Conservation (phyloP, 2,329 filamentous ascomycete genomes). For the Fusarium praegraminearum region DNA sequence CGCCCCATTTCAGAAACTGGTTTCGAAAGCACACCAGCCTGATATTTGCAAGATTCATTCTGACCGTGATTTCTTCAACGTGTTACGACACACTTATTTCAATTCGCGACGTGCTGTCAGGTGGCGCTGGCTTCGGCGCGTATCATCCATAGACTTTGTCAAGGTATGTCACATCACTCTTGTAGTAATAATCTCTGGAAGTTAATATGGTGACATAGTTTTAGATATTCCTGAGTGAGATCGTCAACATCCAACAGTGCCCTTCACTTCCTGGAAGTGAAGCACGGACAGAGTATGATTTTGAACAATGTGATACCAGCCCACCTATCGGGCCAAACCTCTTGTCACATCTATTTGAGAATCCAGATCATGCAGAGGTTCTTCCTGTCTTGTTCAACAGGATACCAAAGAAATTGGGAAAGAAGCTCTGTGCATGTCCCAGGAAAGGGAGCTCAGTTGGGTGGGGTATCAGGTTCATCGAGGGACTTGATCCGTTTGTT, state of each 20-base stretch:
- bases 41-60: conserved; percentile 23
- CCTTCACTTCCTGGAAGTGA: not conserved
- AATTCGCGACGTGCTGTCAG: not conserved
- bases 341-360: conserved; percentile 18
- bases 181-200: rapidly evolving
- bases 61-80: conserved; percentile 13
- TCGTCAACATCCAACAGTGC: conserved; percentile 1
- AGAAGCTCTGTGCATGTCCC: conserved; percentile 1
- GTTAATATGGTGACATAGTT: not conserved
- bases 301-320: conserved; percentile 16
- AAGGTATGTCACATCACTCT: not conserved
- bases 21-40: conserved; percentile 13
- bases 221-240: not conserved
- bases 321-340: conserved; percentile 16
- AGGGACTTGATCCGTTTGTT: not conserved
- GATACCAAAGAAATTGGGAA: conserved; percentile 2
- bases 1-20: conserved; percentile 9
- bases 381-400: conserved; percentile 16
- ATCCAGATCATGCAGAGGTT: conserved; percentile 9
- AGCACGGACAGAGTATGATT: conserved; percentile 3
- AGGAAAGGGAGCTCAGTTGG: conserved; percentile 6
- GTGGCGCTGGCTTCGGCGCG: not conserved
- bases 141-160: conserved; percentile 10
- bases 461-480: not conserved
- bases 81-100: not conserved